Conservation (phyloP, 2,329 filamentous ascomycete species). For the Talaromyces sp. region DNA sequence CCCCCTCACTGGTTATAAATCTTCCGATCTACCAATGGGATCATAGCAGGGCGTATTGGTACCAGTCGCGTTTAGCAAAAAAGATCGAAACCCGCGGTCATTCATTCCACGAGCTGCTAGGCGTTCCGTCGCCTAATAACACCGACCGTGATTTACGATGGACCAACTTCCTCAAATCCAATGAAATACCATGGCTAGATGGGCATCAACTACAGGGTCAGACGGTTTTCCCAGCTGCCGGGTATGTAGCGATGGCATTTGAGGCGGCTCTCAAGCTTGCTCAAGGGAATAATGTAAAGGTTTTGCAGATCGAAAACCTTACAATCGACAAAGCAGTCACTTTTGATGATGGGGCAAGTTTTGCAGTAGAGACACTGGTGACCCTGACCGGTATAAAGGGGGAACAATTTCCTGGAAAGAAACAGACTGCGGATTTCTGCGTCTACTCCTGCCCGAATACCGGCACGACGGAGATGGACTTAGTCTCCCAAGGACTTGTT, state of each 20-base stretch:
- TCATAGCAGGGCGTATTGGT: background rate
- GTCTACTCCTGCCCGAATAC: too few relatives aligned
- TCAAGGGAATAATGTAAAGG: background rate
- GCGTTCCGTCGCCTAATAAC: background rate
- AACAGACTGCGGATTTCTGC: too few relatives aligned
- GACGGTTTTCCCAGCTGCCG: constrained; percentile 33
- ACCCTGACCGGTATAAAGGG: too few relatives aligned
- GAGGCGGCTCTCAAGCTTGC: constrained; percentile 26
- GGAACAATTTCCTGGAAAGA: too few relatives aligned
- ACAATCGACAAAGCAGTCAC: background rate
- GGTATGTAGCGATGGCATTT: constrained; percentile 29
- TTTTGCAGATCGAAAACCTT: background rate
- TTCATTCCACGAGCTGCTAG: background rate
- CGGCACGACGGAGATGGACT: too few relatives aligned
- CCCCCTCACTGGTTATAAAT: background rate
- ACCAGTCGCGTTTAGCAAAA: background rate
- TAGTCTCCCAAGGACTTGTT: background rate
- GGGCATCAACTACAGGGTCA: constrained; percentile 37
- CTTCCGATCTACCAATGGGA: background rate
- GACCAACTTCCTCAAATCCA: background rate
- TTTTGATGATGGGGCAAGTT: background rate
- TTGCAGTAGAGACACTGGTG: background rate
- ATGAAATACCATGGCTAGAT: constrained; percentile 36
- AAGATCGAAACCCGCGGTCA: constrained; percentile 17
- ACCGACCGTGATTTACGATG: background rate